Percentiles rank a stretch among this genome's conserved stretches.
Conservation (phyloP, 805 yeast species). For the Cyberlindnera xishuangbannaensis region DNA sequence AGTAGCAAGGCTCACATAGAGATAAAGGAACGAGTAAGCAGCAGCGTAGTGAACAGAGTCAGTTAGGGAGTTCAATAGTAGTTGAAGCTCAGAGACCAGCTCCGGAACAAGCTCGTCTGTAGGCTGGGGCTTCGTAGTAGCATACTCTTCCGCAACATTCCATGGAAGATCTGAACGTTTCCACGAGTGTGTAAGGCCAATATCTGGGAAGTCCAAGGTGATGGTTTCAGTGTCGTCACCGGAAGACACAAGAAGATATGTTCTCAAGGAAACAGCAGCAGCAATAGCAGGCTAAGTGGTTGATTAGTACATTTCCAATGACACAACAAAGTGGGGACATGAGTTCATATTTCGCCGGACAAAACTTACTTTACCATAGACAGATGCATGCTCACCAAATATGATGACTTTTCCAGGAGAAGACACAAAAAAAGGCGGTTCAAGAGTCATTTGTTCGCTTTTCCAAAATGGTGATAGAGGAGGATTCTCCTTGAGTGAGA, state of each 20-base stretch:
- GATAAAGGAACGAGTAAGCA: slow-evolving; percentile 77
- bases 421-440: slow-evolving; percentile 65
- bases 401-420: slow-evolving; percentile 97
- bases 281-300: slow-evolving; percentile 77
- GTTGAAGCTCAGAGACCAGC: slow-evolving; percentile 43
- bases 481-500: too few relatives aligned
- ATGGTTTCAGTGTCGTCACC: slow-evolving; percentile 37
- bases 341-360: neutral
- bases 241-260: slow-evolving; percentile 65
- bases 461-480: neutral
- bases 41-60: slow-evolving; percentile 67
- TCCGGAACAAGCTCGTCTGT: slow-evolving; percentile 57
- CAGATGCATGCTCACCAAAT: slow-evolving; percentile 97
- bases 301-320: slow-evolving; percentile 1
- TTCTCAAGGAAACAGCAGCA: slow-evolving; percentile 83
- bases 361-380: slow-evolving; percentile 56
- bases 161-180: slow-evolving; percentile 54
- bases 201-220: slow-evolving; percentile 78
- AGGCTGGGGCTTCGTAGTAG: slow-evolving; percentile 24
- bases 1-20: slow-evolving; percentile 55
- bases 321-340: too few relatives aligned
- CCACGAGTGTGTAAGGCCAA: slow-evolving; percentile 64
- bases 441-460: slow-evolving; percentile 6
- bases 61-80: slow-evolving; percentile 38
- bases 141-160: slow-evolving; percentile 29